These are phyloP conservation scores for Aspergillus texensis DNA, from an alignment of 2,329 filamentous ascomycete genomes.

Conservation along the genomic window DNA sequence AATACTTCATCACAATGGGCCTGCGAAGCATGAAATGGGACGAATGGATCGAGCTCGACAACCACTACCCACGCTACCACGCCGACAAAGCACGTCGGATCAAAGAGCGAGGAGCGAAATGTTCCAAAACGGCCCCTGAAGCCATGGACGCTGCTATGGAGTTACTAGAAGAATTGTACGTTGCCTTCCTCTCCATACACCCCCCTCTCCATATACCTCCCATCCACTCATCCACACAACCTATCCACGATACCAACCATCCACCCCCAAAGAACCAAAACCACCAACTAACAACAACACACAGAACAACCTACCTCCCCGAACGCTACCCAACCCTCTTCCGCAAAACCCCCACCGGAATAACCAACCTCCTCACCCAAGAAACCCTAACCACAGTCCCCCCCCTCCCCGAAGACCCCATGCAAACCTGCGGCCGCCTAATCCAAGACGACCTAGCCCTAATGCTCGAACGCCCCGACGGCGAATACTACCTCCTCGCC, in stretches of 20 bases:
- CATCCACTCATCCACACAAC: neutral
- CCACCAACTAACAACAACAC: neutral
- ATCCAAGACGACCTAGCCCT: constrained; percentile 82
- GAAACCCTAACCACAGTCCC: constrained; percentile 71
- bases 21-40: constrained; percentile 69
- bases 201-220: too few relatives aligned
- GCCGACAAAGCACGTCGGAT: constrained; percentile 71
- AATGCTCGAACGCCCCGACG: constrained; percentile 76
- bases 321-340: constrained; percentile 75
- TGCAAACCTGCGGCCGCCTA: constrained; percentile 71
- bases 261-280: neutral
- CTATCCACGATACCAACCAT: neutral
- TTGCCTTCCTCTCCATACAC: neutral
- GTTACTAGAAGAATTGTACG: constrained; percentile 70
- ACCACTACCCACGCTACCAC: constrained; percentile 73
- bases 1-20: constrained; percentile 77
- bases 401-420: constrained; percentile 74
- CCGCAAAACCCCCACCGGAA: constrained; percentile 62
- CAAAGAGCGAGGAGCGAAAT: constrained; percentile 65
- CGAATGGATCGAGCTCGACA: constrained; percentile 84
- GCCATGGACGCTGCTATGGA: constrained; percentile 74
- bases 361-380: constrained; percentile 71
- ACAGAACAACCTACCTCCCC: constrained; percentile 64
- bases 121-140: constrained; percentile 68
- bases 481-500: constrained; percentile 78